Evolutionary conservation across 2,329 filamentous ascomycete species (phyloP).

Genomic region (Penicillium sp.): DNA sequence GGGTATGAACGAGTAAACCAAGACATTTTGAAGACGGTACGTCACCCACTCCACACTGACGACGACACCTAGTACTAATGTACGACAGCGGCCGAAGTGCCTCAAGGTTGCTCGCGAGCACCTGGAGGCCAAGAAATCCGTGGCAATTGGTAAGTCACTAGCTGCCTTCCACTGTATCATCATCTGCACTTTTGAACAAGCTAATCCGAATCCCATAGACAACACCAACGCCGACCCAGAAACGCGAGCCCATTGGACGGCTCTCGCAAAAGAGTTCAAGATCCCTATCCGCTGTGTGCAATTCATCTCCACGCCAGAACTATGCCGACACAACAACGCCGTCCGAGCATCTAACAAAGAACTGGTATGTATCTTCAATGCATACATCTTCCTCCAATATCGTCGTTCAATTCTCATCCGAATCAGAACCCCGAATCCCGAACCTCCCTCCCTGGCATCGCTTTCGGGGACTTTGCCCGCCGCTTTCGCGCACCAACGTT

Average conservation of each 20-base stretch:
- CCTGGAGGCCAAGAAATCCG: slow-evolving; percentile 62
- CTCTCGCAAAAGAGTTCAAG: slow-evolving; percentile 64
- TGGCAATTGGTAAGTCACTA: slow-evolving; percentile 67
- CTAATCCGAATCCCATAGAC: slow-evolving; percentile 52
- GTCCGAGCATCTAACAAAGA: slow-evolving; percentile 64
- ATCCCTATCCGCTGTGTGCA: slow-evolving; percentile 80
- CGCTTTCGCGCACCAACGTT: slow-evolving; percentile 68
- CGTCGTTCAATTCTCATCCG: not conserved
- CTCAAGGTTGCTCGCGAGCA: slow-evolving; percentile 67
- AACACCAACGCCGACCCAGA: slow-evolving; percentile 90
- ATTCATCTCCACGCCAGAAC: slow-evolving; percentile 67
- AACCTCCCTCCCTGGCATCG: slow-evolving; percentile 67
- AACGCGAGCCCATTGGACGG: slow-evolving; percentile 73
- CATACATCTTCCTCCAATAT: not conserved
- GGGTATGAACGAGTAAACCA: slow-evolving; percentile 87
- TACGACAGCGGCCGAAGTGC: slow-evolving; percentile 55
- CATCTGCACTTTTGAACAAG: slow-evolving; percentile 7
- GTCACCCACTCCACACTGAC: not conserved
- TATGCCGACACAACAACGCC: slow-evolving; percentile 82
- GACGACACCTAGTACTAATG: not conserved
- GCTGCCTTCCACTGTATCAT: not conserved
- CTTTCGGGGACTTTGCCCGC: slow-evolving; percentile 71
- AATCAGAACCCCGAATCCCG: slow-evolving; percentile 72
- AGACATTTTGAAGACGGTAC: slow-evolving; percentile 71
- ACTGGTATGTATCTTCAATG: slow-evolving; percentile 31